Percentiles rank a stretch among this genome's conserved stretches.
Evolutionary conservation across 495 filamentous ascomycete genomes (phyloP).

Genomic region (Daldinia grandis): DNA sequence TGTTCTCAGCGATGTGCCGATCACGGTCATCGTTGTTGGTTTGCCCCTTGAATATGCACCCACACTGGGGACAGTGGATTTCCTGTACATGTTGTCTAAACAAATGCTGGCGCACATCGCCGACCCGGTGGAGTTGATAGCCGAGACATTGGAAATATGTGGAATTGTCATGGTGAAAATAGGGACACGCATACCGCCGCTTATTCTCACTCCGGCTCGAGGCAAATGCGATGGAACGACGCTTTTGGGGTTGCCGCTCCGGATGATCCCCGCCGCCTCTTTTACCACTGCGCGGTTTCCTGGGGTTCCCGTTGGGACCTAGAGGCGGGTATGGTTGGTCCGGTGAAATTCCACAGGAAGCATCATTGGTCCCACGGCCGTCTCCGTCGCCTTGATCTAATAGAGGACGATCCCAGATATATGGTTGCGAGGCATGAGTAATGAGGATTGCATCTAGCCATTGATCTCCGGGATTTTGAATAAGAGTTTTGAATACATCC

Average conservation of each 20-base stretch:
- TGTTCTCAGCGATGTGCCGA: not conserved
- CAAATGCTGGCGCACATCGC: constrained; percentile 36
- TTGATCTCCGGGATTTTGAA: not conserved
- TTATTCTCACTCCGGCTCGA: not conserved
- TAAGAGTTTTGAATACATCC: no score
- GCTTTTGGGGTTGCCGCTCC: not conserved
- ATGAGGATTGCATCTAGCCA: not conserved
- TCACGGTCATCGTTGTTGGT: not conserved
- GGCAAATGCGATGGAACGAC: not conserved
- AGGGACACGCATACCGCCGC: constrained; percentile 20
- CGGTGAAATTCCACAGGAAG: not conserved
- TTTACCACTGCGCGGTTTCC: not conserved
- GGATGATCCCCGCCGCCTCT: not conserved
- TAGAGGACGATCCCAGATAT: not conserved
- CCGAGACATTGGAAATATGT: constrained; percentile 2
- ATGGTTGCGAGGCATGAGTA: not conserved
- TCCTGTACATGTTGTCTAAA: constrained; percentile 7
- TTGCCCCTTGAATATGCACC: constrained; percentile 8
- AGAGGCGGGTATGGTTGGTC: not conserved
- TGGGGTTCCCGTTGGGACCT: not conserved
- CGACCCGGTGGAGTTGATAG: constrained; percentile 8
- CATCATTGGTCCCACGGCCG: not conserved
- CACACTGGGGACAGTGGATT: constrained; percentile 17
- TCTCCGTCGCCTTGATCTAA: not conserved
- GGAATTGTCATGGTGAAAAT: not conserved